Evolutionary conservation across 139 green algal species (phyloP), one percentile per base, ranked within the genome.

Genomic region (Chlorella sp.): DNA sequence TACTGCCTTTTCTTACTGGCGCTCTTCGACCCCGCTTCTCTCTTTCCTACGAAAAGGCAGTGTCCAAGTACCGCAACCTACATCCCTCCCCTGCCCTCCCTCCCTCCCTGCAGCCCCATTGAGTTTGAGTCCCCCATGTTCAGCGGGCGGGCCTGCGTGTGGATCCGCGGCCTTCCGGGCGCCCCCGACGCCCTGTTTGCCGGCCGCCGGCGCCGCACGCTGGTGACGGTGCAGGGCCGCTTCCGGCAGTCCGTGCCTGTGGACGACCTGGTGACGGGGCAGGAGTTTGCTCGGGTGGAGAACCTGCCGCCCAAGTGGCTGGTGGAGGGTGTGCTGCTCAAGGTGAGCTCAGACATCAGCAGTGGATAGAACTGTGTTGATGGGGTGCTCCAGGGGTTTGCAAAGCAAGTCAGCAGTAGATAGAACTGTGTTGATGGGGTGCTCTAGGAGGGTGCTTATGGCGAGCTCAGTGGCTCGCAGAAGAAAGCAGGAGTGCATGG

Each of bases 291-390:
- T 0, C 83, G 89, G 4, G 75, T 94, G 39, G 84, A 77, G 64
- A 92, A 91, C 77, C 92, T 96, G 90, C 94, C 94, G n/a, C 88
- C 92, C 11, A 76, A 40, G n/a, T 96, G 94, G 94, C 93, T 96
- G 53, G 90, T 96, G 40, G 93, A 95, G 53, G 91, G 87, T 30
- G 93, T 94, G 60, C 71, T 95, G 75, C 86, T 94, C 69, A 78
- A 86, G 32, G 81, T 95, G 73, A 15, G 89, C 9, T 11, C 64
- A 40, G 64, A 15, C 18, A 18, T 69, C 16, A 69, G 15, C 18
- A 69, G 61, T 69, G n/a, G n/a, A n/a, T n/a, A n/a, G n/a, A n/a
- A n/a, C n/a, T n/a, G n/a, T n/a, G n/a, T n/a, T n/a, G n/a, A n/a
- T n/a, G n/a, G n/a, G n/a, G n/a, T n/a, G n/a, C n/a, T n/a, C n/a